Evolutionary conservation across 2,329 filamentous ascomycete species (phyloP).

Genomic region (Daldinia sp.): DNA sequence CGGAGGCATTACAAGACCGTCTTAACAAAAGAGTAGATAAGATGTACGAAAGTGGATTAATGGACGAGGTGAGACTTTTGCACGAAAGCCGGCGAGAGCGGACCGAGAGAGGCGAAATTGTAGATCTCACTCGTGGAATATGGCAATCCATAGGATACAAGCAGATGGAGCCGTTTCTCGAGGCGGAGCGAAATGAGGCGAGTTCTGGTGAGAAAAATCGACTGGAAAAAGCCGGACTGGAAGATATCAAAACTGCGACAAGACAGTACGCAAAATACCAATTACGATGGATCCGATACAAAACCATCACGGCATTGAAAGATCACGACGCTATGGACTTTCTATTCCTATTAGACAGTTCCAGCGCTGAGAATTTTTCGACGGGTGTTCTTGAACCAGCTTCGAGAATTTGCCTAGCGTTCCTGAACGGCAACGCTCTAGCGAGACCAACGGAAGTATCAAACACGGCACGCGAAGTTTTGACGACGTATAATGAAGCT

Average conservation of each 20-base stretch:
- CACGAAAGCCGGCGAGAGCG: conserved; percentile 55
- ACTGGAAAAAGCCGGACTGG: conserved; percentile 71
- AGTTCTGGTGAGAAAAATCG: conserved; percentile 60
- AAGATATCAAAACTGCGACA: conserved; percentile 84
- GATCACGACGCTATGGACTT: conserved; percentile 65
- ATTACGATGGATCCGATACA: conserved; percentile 86
- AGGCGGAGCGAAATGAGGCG: conserved; percentile 55
- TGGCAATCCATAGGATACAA: conserved; percentile 98
- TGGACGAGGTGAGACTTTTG: conserved; percentile 63
- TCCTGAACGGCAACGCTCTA: conserved; percentile 69
- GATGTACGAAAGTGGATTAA: conserved; percentile 75
- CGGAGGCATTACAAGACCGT: conserved; percentile 74
- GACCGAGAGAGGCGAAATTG: conserved; percentile 58
- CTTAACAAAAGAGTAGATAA: conserved; percentile 83
- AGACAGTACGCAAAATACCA: conserved; percentile 90
- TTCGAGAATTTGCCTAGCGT: conserved; percentile 68
- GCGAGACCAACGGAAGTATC: conserved; percentile 65
- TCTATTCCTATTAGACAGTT: conserved; percentile 86
- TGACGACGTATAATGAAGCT: conserved; percentile 70
- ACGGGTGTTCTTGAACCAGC: conserved; percentile 75
- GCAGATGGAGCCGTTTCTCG: conserved; percentile 82
- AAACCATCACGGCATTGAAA: conserved; percentile 77
- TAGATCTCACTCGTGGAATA: conserved; percentile 85
- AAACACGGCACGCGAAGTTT: conserved; percentile 61
- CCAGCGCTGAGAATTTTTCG: conserved; percentile 72